A percentile compares a stretch with the other conserved stretches of the same genome.
These are phyloP conservation scores for Monotropa hypopitys DNA, from an alignment of 179 eudicot genomes.

Conservation along the genomic window DNA sequence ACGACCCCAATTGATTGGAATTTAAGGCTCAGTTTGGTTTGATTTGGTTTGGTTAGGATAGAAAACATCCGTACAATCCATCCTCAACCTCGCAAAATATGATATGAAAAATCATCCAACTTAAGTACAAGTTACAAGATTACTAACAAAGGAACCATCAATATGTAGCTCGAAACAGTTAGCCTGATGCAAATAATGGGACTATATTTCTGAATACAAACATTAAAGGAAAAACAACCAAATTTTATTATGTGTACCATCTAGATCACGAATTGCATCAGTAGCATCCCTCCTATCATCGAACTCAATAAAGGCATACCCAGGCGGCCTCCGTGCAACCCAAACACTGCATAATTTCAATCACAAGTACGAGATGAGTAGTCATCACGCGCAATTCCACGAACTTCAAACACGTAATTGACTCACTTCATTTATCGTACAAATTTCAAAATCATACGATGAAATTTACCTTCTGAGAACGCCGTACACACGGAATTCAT, in stretches of 20 bases:
- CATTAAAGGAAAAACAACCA: background rate
- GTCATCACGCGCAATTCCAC: background rate
- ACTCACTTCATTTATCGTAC: background rate
- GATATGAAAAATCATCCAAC: background rate
- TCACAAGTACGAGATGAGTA: background rate
- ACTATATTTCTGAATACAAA: background rate
- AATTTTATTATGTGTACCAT: constrained; percentile 30
- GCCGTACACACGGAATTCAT: constrained; percentile 51
- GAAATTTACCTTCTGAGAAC: constrained; percentile 45
- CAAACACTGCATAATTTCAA: constrained; percentile 51
- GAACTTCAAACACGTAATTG: background rate
- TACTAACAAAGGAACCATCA: background rate
- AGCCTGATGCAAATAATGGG: background rate
- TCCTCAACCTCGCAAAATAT: background rate
- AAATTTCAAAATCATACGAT: background rate
- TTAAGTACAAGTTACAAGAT: background rate
- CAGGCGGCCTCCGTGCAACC: constrained; percentile 95
- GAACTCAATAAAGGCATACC: constrained; percentile 79
- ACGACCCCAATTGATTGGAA: no score
- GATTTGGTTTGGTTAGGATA: no score
- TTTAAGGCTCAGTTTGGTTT: no score
- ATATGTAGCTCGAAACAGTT: background rate
- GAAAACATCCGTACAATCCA: no score
- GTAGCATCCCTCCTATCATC: constrained; percentile 83
- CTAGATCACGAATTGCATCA: constrained; percentile 61